Conservation (phyloP, 2,329 filamentous ascomycete species). For the Paraphoma chrysanthemicola region DNA sequence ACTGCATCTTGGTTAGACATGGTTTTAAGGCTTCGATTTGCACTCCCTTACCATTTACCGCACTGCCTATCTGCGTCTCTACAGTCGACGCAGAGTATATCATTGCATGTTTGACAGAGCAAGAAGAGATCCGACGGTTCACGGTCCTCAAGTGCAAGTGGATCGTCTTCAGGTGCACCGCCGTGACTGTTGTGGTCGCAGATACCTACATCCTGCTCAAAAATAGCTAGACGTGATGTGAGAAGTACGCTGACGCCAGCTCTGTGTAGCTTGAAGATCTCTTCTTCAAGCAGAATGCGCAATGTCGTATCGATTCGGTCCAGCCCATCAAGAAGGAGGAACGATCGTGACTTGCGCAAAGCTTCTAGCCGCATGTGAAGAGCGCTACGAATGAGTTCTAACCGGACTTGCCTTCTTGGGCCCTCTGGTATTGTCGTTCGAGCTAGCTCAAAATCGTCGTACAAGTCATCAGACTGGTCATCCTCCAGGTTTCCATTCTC, state of each 20-base stretch:
- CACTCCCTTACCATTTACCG: background rate
- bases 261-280: slow-evolving; percentile 15
- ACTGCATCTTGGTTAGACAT: background rate
- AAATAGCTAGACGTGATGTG: slow-evolving; percentile 21
- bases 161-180: slow-evolving; percentile 4
- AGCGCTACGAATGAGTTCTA: slow-evolving; percentile 10
- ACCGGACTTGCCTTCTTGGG: background rate
- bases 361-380: slow-evolving; percentile 10
- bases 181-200: slow-evolving; percentile 17
- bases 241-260: slow-evolving; percentile 15
- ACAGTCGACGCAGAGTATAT: slow-evolving; percentile 8
- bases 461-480: slow-evolving; percentile 1
- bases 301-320: slow-evolving; percentile 20
- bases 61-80: slow-evolving; percentile 4
- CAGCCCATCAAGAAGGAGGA: slow-evolving; percentile 28
- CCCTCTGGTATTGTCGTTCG: slow-evolving; percentile 1
- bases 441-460: slow-evolving; percentile 4
- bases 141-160: background rate
- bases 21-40: background rate
- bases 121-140: slow-evolving; percentile 5
- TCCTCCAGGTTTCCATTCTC: background rate
- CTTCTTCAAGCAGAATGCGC: slow-evolving; percentile 15
- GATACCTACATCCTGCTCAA: slow-evolving; percentile 7
- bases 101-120: slow-evolving; percentile 3
- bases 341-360: slow-evolving; percentile 3